phyloP scores from a whole-genome alignment of 2,329 filamentous ascomycete species.

The Chaetomiaceae sp. region DNA sequence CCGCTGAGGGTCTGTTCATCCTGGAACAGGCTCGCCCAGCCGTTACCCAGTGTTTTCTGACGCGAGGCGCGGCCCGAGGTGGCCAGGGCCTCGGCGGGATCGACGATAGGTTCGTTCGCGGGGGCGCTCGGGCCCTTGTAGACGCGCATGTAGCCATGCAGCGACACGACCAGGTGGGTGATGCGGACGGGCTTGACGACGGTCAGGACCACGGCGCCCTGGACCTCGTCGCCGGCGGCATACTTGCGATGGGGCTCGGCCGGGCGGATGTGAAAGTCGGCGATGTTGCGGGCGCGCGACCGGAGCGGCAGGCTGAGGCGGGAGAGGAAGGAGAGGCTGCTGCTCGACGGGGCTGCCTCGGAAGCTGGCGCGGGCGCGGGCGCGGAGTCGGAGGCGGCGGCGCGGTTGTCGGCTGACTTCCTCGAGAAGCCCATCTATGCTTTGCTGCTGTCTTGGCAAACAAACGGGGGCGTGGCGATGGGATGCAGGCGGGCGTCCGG shows the following conservation, averaged over 20 bases:
- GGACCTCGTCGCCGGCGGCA: slow-evolving; percentile 67
- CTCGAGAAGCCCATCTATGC: slow-evolving; percentile 44
- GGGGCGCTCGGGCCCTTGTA: slow-evolving; percentile 63
- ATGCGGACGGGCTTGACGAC: slow-evolving; percentile 70
- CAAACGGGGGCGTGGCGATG: background rate
- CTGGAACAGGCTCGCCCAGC: slow-evolving; percentile 75
- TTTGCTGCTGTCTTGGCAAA: slow-evolving; percentile 19
- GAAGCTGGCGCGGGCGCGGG: slow-evolving; percentile 14
- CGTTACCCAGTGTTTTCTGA: slow-evolving; percentile 65
- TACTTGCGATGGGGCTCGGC: slow-evolving; percentile 76
- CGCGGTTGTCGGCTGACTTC: slow-evolving; percentile 27
- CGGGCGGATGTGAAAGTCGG: slow-evolving; percentile 73
- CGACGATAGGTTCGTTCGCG: slow-evolving; percentile 43
- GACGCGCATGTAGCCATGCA: slow-evolving; percentile 76
- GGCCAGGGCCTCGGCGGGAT: slow-evolving; percentile 37
- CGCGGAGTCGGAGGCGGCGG: slow-evolving; percentile 32
- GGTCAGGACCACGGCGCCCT: slow-evolving; percentile 66
- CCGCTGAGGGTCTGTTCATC: slow-evolving; percentile 77
- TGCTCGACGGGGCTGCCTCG: slow-evolving; percentile 7
- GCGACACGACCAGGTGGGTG: slow-evolving; percentile 71
- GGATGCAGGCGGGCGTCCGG: background rate
- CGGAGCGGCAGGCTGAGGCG: slow-evolving; percentile 49
- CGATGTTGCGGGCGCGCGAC: slow-evolving; percentile 56
- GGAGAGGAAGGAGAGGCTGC: slow-evolving; percentile 45
- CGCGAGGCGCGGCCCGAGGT: slow-evolving; percentile 32